phyloP scores from a whole-genome alignment of 2,329 filamentous ascomycete genomes.

The Colletotrichum kahawae region DNA sequence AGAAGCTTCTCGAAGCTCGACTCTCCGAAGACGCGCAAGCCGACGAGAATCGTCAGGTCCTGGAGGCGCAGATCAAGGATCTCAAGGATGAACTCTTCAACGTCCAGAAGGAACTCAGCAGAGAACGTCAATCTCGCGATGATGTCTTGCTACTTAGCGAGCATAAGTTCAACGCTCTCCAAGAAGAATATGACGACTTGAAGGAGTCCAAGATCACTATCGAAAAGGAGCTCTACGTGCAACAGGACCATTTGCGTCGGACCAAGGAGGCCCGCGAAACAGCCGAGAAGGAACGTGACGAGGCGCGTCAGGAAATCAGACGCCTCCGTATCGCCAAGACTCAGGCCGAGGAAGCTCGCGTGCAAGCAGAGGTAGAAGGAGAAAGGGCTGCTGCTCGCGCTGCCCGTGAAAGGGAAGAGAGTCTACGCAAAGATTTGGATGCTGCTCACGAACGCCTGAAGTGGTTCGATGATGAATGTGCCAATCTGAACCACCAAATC shows the following conservation, averaged over 20 bases:
- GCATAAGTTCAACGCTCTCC: conserved; percentile 82
- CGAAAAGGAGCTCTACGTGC: conserved; percentile 95
- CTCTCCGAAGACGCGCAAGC: conserved; percentile 90
- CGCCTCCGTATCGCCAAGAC: conserved; percentile 83
- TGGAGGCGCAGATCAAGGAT: conserved; percentile 86
- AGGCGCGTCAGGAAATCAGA: conserved; percentile 85
- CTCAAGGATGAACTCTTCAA: conserved; percentile 86
- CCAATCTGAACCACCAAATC: conserved; percentile 77
- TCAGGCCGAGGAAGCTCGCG: conserved; percentile 82
- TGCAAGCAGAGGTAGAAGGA: conserved; percentile 80
- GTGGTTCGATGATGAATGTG: conserved; percentile 81
- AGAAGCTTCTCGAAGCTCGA: conserved; percentile 83
- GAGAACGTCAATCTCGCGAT: conserved; percentile 90
- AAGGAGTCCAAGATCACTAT: conserved; percentile 97
- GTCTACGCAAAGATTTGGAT: conserved; percentile 80
- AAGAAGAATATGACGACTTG: conserved; percentile 83
- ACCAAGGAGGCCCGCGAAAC: conserved; percentile 80
- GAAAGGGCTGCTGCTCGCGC: conserved; percentile 80
- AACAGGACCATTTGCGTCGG: conserved; percentile 88
- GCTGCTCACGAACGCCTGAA: conserved; percentile 76
- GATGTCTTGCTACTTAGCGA: conserved; percentile 91
- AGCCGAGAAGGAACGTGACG: conserved; percentile 87
- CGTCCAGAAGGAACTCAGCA: conserved; percentile 85
- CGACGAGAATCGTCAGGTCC: conserved; percentile 77
- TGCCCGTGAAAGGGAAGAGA: conserved; percentile 80